Conservation (phyloP, 805 yeast genomes). For the Lachancea dasiensis region DNA sequence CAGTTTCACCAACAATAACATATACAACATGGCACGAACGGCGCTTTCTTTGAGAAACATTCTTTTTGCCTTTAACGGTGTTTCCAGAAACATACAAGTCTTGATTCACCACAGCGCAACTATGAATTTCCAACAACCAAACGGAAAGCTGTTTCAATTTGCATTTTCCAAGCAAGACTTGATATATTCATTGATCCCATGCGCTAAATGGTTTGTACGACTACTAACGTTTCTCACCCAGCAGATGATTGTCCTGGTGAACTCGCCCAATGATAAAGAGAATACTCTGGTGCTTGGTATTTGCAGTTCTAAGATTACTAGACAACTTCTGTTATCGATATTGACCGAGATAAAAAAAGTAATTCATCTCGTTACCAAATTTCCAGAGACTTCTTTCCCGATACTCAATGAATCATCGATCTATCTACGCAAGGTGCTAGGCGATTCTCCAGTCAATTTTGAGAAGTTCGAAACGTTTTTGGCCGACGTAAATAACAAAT, state of each 20-base stretch:
- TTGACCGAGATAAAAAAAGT: conserved; percentile 61
- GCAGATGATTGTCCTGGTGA: conserved; percentile 51
- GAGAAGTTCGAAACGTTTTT: conserved; percentile 55
- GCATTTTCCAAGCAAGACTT: conserved; percentile 56
- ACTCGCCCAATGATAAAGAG: conserved; percentile 17
- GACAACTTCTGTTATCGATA: conserved; percentile 60
- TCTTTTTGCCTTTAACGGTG: conserved; percentile 32
- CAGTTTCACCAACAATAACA: conserved; percentile 22
- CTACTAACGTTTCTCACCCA: conserved; percentile 66
- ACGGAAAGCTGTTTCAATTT: conserved; percentile 42
- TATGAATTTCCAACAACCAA: conserved; percentile 41
- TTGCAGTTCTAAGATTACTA: conserved; percentile 60
- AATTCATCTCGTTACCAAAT: conserved; percentile 47
- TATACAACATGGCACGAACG: conserved; percentile 30
- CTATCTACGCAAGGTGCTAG: conserved; percentile 26
- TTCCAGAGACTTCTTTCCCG: conserved; percentile 46
- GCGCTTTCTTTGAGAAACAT: conserved; percentile 30
- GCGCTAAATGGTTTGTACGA: conserved; percentile 81
- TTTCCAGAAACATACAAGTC: conserved; percentile 27
- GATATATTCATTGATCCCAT: conserved; percentile 62
- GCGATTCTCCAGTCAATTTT: conserved; percentile 49
- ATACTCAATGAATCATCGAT: conserved; percentile 31
- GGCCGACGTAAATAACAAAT: conserved; percentile 44
- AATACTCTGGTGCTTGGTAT: conserved; percentile 50
- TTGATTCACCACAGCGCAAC: conserved; percentile 31